phyloP scores from a whole-genome alignment of 2,329 filamentous ascomycete genomes.

The Plectosphaerella sp. region DNA sequence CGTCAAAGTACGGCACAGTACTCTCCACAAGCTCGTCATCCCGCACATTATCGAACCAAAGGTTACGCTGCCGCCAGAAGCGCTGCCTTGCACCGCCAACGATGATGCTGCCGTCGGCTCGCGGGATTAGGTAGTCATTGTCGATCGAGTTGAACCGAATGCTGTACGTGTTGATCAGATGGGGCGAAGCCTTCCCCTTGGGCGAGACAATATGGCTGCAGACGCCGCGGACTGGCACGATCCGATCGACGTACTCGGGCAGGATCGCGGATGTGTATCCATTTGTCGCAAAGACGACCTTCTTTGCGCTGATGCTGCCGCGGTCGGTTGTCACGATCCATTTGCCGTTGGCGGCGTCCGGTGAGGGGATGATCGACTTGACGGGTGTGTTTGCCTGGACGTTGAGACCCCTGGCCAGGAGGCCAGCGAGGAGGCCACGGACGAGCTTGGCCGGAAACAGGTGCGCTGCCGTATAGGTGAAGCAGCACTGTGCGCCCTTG shows the following conservation, averaged over 20 bases:
- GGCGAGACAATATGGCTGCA: slow-evolving; percentile 23
- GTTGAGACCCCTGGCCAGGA: slow-evolving; percentile 3
- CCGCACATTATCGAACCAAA: slow-evolving; percentile 42
- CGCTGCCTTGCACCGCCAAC: slow-evolving; percentile 22
- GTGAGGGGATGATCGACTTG: neutral
- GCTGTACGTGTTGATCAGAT: slow-evolving; percentile 17
- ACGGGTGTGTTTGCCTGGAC: slow-evolving; percentile 11
- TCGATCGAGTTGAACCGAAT: slow-evolving; percentile 14
- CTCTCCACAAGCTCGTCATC: slow-evolving; percentile 39
- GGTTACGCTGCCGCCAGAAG: slow-evolving; percentile 23
- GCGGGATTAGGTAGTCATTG: slow-evolving; percentile 35
- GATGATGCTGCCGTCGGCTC: slow-evolving; percentile 30
- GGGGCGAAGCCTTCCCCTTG: slow-evolving; percentile 10
- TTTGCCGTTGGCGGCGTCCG: neutral
- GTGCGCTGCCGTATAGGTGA: neutral
- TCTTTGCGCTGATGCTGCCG: slow-evolving; percentile 11
- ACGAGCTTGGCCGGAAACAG: slow-evolving; percentile 2
- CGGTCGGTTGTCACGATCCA: slow-evolving; percentile 11
- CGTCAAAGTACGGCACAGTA: slow-evolving; percentile 37
- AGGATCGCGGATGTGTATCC: slow-evolving; percentile 17
- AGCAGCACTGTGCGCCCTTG: neutral
- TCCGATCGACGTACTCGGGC: slow-evolving; percentile 28
- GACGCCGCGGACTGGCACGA: slow-evolving; percentile 56
- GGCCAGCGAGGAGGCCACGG: neutral
- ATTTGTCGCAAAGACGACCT: slow-evolving; percentile 24